phyloP scores from a whole-genome alignment of 1,284 basidiomycete species.

The Abortiporus biennis region DNA sequence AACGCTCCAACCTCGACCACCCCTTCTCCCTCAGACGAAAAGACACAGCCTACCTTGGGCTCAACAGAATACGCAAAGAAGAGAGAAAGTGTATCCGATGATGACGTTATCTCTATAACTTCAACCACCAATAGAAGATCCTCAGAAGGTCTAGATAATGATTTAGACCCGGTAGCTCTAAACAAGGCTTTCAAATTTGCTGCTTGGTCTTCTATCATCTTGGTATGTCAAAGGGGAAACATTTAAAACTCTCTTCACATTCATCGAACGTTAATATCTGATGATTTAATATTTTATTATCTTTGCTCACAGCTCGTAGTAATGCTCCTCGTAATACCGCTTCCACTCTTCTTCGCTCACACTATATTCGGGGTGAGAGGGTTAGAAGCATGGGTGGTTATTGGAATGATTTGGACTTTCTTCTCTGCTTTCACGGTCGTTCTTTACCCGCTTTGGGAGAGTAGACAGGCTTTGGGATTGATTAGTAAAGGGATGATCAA shows the following conservation, averaged over 20 bases:
- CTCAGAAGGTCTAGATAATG: constrained; percentile 39
- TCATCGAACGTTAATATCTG: too few relatives aligned
- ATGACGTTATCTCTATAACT: constrained; percentile 26
- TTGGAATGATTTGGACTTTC: constrained; percentile 84
- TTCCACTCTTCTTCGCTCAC: constrained; percentile 79
- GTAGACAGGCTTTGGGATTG: constrained; percentile 53
- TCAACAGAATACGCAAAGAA: constrained; percentile 36
- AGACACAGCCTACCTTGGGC: constrained; percentile 2
- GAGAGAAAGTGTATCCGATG: constrained; percentile 20
- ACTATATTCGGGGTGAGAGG: constrained; percentile 66
- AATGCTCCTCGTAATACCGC: constrained; percentile 67
- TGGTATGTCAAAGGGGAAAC: constrained; percentile 51
- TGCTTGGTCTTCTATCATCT: constrained; percentile 57
- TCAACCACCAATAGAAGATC: constrained; percentile 23
- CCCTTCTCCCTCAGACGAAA: constrained; percentile 16
- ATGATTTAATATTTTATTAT: too few relatives aligned
- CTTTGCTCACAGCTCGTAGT: constrained; percentile 48
- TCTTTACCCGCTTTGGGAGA: constrained; percentile 84
- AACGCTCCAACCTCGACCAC: constrained; percentile 39
- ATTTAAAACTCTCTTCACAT: constrained; percentile 7
- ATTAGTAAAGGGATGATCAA: constrained; percentile 61
- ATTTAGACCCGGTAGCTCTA: constrained; percentile 57
- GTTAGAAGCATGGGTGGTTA: constrained; percentile 69
- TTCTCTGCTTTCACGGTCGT: constrained; percentile 71
- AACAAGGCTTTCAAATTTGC: constrained; percentile 76